These are phyloP conservation scores for Trichaptum fuscoviolaceum DNA, from an alignment of 768 basidiomycete species.

Conservation along the genomic window DNA sequence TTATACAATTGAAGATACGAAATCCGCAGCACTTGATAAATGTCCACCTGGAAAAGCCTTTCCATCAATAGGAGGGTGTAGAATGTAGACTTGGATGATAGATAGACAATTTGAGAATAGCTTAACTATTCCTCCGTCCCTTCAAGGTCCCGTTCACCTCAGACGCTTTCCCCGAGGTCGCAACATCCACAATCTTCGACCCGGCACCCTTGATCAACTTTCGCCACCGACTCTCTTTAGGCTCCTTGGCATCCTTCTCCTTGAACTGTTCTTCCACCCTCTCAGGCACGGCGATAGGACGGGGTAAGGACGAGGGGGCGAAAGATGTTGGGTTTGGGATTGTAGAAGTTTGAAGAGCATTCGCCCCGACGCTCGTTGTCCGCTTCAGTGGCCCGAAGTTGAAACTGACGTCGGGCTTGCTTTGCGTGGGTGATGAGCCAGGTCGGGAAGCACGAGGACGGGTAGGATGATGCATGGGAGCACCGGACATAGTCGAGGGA, in stretches of 20 bases:
- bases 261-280: neutral
- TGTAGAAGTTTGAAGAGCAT: neutral
- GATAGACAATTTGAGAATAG: neutral
- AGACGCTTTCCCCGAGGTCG: neutral
- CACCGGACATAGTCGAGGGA: neutral
- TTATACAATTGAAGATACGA: neutral
- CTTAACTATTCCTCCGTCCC: neutral
- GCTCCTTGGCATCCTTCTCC: neutral
- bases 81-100: neutral
- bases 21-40: neutral
- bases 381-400: neutral
- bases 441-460: neutral
- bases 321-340: neutral
- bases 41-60: neutral
- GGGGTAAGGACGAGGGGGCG: neutral
- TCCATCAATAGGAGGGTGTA: too few relatives aligned
- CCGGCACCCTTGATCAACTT: neutral
- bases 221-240: neutral
- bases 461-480: neutral
- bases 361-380: neutral
- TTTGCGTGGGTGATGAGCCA: neutral
- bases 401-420: neutral
- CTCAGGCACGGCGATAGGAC: neutral
- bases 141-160: neutral
- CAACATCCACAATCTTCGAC: neutral